Evolutionary conservation across 2,329 filamentous ascomycete species (phyloP).

Genomic region (Tolypocladium guangdongense): DNA sequence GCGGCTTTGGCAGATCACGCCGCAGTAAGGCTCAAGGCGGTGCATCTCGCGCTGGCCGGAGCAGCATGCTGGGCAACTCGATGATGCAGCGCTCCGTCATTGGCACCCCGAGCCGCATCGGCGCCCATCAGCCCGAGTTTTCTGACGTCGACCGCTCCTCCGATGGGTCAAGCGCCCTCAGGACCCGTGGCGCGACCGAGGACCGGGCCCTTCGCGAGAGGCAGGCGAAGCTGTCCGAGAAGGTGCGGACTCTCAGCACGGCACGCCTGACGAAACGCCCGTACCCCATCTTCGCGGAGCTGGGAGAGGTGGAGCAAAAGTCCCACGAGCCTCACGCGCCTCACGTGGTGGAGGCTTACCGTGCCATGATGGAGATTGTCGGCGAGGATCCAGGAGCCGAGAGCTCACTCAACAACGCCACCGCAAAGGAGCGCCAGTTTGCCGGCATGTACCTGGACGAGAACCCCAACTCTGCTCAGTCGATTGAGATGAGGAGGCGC

Average conservation of each 20-base stretch:
- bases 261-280: slow-evolving; percentile 54
- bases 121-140: slow-evolving; percentile 54
- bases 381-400: slow-evolving; percentile 56
- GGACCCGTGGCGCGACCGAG: slow-evolving; percentile 42
- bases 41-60: slow-evolving; percentile 44
- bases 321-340: slow-evolving; percentile 60
- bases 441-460: slow-evolving; percentile 69
- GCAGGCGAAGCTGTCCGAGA: slow-evolving; percentile 69
- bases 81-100: slow-evolving; percentile 76
- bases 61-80: slow-evolving; percentile 42
- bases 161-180: slow-evolving; percentile 31
- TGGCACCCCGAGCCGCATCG: slow-evolving; percentile 61
- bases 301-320: slow-evolving; percentile 62
- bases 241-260: slow-evolving; percentile 68
- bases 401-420: slow-evolving; percentile 47
- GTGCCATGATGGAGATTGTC: slow-evolving; percentile 68
- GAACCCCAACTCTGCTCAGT: slow-evolving; percentile 49
- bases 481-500: slow-evolving; percentile 60
- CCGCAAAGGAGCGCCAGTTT: slow-evolving; percentile 66
- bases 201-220: slow-evolving; percentile 74
- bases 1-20: slow-evolving; percentile 49
- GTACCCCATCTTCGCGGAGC: slow-evolving; percentile 66
- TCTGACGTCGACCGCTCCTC: slow-evolving; percentile 54
- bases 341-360: slow-evolving; percentile 73
- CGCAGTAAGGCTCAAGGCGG: slow-evolving; percentile 36